Evolutionary conservation across 345 rosid species (phyloP).

Genomic region (Corchorus capsularis): DNA sequence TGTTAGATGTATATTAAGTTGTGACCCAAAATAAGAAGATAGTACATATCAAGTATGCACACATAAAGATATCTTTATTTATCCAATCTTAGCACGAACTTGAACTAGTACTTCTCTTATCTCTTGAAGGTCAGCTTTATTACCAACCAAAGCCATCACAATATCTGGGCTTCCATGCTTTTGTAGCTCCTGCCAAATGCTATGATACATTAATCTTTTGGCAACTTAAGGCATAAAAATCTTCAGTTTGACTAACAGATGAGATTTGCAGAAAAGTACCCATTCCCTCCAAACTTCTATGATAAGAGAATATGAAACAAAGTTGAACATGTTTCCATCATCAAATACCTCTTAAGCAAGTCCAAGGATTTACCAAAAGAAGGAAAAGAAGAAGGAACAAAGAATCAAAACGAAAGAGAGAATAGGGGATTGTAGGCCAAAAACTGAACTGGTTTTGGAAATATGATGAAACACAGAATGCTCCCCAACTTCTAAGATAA

Average conservation of each 20-base stretch:
- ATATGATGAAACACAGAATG: too few species aligned
- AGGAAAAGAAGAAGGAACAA: background rate
- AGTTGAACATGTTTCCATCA: background rate
- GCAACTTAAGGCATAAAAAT: too few species aligned
- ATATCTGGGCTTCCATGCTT: constrained; percentile 97
- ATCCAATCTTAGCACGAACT: constrained; percentile 43
- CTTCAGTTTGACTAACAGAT: background rate
- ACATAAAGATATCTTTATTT: background rate
- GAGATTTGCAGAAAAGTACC: background rate
- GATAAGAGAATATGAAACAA: background rate
- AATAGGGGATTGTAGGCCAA: background rate
- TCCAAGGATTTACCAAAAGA: background rate
- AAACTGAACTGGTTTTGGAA: background rate
- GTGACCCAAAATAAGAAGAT: too few species aligned
- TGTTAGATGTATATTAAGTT: background rate
- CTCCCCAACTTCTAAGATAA: too few species aligned
- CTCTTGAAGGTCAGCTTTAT: constrained; percentile 94
- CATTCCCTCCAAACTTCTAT: background rate
- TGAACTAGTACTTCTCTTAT: constrained; percentile 74
- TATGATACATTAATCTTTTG: too few species aligned
- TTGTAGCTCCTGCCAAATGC: constrained; percentile 74
- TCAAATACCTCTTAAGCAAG: background rate
- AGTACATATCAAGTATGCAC: constrained; percentile 4
- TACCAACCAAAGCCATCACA: constrained; percentile 96
- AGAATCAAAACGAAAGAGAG: background rate